phyloP scores from a whole-genome alignment of 371 early-diverging fungal genomes.

The Apophysomyces variabilis region DNA sequence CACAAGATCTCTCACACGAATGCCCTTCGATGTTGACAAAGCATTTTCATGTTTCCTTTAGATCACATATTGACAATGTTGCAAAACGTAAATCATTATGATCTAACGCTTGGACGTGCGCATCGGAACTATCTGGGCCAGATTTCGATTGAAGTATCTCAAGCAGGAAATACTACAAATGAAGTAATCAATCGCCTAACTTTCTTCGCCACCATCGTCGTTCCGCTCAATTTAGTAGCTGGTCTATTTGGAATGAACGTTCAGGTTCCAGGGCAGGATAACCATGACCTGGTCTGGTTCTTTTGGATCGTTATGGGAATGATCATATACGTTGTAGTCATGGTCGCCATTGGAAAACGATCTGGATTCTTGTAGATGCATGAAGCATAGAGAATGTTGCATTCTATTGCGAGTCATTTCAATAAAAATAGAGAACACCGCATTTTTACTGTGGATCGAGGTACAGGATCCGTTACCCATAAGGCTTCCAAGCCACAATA shows the following conservation, averaged over 20 bases:
- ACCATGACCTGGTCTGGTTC: slow-evolving; percentile 75
- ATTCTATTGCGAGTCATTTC: not conserved
- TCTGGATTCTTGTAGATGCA: slow-evolving; percentile 13
- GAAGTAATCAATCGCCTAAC: slow-evolving; percentile 92
- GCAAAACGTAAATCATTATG: slow-evolving; percentile 90
- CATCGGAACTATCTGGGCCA: slow-evolving; percentile 97
- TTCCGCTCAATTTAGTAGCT: slow-evolving; percentile 90
- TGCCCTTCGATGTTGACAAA: not conserved
- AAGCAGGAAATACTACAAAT: slow-evolving; percentile 90
- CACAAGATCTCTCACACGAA: too few relatives aligned
- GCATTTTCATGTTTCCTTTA: slow-evolving; percentile 19
- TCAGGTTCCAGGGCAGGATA: slow-evolving; percentile 75
- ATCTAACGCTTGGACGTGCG: slow-evolving; percentile 86
- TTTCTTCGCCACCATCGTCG: slow-evolving; percentile 86
- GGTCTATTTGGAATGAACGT: slow-evolving; percentile 86
- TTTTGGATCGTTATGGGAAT: slow-evolving; percentile 74
- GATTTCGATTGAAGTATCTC: slow-evolving; percentile 95
- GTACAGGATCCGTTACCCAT: too few relatives aligned
- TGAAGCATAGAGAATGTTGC: not conserved
- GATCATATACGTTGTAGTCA: slow-evolving; percentile 38
- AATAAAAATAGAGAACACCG: not conserved
- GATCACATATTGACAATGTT: slow-evolving; percentile 96
- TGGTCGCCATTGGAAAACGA: slow-evolving; percentile 49
- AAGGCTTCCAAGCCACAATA: too few relatives aligned
- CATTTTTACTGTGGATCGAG: too few relatives aligned